A percentile compares a stretch with the other conserved stretches of the same genome.
Conservation (phyloP, 495 filamentous ascomycete species). For the Achaetomiella virescens region DNA sequence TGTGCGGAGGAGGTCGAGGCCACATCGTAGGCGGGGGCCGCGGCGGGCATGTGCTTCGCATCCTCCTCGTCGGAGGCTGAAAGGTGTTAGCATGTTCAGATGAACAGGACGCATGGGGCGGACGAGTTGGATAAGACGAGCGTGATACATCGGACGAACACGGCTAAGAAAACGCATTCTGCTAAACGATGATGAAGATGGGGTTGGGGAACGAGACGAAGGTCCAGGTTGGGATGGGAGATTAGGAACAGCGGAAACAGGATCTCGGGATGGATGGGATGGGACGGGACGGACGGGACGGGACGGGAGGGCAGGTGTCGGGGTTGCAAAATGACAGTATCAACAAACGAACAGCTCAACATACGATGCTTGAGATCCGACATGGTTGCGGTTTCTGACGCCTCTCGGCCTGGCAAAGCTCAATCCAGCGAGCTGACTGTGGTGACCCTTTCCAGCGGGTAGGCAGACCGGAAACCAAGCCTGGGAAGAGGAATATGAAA, state of each 20-base stretch:
- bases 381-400: not conserved
- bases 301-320: not conserved
- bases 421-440: not conserved
- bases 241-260: too few relatives aligned
- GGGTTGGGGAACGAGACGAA: too few relatives aligned
- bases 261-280: too few relatives aligned
- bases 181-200: too few relatives aligned
- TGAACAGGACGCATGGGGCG: too few relatives aligned
- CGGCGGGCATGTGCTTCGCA: not conserved
- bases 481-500: not conserved
- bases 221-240: too few relatives aligned
- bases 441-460: not conserved
- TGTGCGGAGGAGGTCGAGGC: not conserved
- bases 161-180: too few relatives aligned
- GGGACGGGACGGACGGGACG: not conserved
- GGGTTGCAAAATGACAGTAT: not conserved
- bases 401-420: not conserved
- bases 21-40: not conserved
- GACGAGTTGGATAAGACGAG: too few relatives aligned
- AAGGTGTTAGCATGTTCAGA: not conserved
- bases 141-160: too few relatives aligned
- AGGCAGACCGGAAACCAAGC: not conserved
- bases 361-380: conserved; percentile 10
- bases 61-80: conserved; percentile 9
- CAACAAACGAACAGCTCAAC: not conserved